Percentiles rank a stretch among this genome's conserved stretches.
Conservation (phyloP, 345 rosid species). For the Camelina sativa region DNA sequence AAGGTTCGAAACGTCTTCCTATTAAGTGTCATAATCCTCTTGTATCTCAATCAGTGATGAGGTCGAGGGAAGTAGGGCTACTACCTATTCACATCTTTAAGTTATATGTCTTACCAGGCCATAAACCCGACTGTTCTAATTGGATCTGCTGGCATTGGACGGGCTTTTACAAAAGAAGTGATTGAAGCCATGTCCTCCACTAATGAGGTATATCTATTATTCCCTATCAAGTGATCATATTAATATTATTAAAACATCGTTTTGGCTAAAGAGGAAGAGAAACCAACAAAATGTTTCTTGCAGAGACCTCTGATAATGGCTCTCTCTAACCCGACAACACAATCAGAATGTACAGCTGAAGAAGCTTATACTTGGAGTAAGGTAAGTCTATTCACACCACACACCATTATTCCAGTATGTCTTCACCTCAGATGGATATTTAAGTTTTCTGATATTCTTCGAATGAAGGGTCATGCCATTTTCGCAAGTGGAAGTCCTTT, state of each 20-base stretch:
- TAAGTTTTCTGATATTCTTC: slow-evolving; percentile 12
- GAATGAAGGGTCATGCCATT: slow-evolving; percentile 83
- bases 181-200: slow-evolving; percentile 83
- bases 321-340: slow-evolving; percentile 98
- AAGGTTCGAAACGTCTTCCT: slow-evolving; percentile 55
- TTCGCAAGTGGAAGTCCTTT: slow-evolving; percentile 99
- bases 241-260: background rate
- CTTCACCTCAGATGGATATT: background rate
- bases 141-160: slow-evolving; percentile 90
- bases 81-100: too few relatives aligned
- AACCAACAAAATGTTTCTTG: slow-evolving; percentile 18
- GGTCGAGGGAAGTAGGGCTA: too few relatives aligned
- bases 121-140: slow-evolving; percentile 88
- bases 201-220: slow-evolving; percentile 60
- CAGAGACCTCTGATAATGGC: slow-evolving; percentile 96
- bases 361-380: slow-evolving; percentile 95
- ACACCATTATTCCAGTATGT: background rate
- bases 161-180: slow-evolving; percentile 86
- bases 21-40: background rate
- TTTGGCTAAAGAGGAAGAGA: slow-evolving; percentile 5
- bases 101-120: slow-evolving; percentile 50
- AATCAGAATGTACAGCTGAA: slow-evolving; percentile 96
- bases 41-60: background rate
- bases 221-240: background rate
- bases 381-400: slow-evolving; percentile 45